A percentile compares a stretch with the other conserved stretches of the same genome.
Evolutionary conservation across 1,284 basidiomycete genomes (phyloP).

Genomic region (Schizophyllum commune): DNA sequence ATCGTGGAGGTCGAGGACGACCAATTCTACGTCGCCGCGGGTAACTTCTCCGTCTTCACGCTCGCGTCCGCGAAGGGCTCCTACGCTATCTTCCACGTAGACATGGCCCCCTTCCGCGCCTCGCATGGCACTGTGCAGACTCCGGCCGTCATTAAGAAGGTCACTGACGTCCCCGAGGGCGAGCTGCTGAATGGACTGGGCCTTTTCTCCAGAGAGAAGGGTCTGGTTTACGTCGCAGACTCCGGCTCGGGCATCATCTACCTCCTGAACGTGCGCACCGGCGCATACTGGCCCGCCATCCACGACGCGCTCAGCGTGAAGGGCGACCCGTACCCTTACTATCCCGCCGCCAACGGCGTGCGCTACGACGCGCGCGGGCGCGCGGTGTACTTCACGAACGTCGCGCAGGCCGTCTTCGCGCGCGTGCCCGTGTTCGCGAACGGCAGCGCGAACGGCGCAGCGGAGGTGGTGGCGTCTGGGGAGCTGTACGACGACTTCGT

Average conservation of each 20-base stretch:
- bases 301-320: slow-evolving; percentile 5
- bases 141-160: slow-evolving; percentile 3
- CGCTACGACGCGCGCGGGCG: background rate
- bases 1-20: slow-evolving; percentile 6
- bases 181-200: slow-evolving; percentile 6
- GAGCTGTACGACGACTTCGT: slow-evolving; percentile 5
- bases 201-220: slow-evolving; percentile 4
- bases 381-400: slow-evolving; percentile 7
- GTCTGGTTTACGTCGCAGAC: slow-evolving; percentile 4
- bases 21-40: slow-evolving; percentile 5
- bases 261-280: slow-evolving; percentile 6
- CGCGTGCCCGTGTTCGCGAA: slow-evolving; percentile 4
- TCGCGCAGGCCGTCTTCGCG: slow-evolving; percentile 3
- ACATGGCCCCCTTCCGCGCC: slow-evolving; percentile 4
- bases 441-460: slow-evolving; percentile 4
- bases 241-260: slow-evolving; percentile 6
- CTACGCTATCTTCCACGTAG: slow-evolving; percentile 7
- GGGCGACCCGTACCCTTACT: slow-evolving; percentile 4
- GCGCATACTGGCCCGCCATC: slow-evolving; percentile 6
- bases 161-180: slow-evolving; percentile 5
- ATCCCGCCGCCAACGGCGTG: slow-evolving; percentile 4
- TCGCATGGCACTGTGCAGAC: background rate
- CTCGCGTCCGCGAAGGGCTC: slow-evolving; percentile 4
- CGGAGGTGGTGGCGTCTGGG: slow-evolving; percentile 2
- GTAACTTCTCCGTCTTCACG: slow-evolving; percentile 7